Conservation (phyloP, 345 rosid species). For the Anacardium occidentale region DNA sequence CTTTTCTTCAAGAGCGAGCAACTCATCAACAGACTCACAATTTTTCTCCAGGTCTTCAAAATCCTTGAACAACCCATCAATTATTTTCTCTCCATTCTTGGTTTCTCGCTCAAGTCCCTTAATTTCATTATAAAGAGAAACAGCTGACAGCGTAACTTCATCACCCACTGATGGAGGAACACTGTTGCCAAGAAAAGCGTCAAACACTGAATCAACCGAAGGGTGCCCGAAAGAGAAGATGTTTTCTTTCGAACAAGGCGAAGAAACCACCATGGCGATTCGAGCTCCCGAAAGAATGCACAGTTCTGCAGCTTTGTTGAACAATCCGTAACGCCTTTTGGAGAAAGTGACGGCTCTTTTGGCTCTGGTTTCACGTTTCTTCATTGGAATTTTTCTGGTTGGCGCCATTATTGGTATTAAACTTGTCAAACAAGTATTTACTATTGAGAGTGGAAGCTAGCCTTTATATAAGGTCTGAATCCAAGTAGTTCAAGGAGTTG, state of each 20-base stretch:
- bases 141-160: neutral
- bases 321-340: neutral
- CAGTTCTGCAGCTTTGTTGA: slow-evolving; percentile 9
- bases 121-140: neutral
- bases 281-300: neutral
- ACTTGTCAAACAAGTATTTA: too few relatives aligned
- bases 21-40: neutral
- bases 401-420: neutral
- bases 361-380: slow-evolving; percentile 1
- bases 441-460: too few relatives aligned
- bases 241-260: neutral
- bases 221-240: neutral
- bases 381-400: neutral
- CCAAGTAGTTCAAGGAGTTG: too few relatives aligned
- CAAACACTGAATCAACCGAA: neutral
- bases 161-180: neutral
- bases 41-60: neutral
- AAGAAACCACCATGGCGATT: neutral
- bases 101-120: neutral
- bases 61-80: neutral
- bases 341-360: slow-evolving; percentile 2
- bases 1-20: neutral
- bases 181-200: neutral
- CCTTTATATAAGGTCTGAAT: too few relatives aligned
- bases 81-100: neutral